Evolutionary conservation across 163 green algal genomes (phyloP).

Genomic region (Coccomyxa subellipsoidea): DNA sequence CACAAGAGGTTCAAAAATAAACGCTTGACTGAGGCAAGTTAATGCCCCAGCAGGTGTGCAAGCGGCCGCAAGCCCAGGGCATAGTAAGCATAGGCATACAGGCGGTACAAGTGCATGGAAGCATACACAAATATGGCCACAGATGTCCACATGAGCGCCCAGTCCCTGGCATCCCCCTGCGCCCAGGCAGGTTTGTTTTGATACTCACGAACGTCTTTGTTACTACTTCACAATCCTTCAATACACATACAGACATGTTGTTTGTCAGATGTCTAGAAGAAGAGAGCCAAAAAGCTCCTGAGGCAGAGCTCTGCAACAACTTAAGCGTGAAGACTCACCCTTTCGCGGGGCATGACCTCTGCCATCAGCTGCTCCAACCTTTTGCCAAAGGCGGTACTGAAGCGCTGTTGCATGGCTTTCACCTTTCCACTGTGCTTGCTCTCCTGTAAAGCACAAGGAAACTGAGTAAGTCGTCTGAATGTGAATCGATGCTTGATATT

Average conservation of each 20-base stretch:
- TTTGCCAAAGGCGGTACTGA: neutral
- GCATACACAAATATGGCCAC: neutral
- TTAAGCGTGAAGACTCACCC: neutral
- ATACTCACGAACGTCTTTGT: neutral
- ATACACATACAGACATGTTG: neutral
- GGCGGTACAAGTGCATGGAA: neutral
- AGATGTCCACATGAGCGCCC: slow-evolving; percentile 3
- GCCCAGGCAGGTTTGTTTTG: neutral
- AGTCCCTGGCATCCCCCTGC: slow-evolving; percentile 4
- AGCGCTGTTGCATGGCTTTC: neutral
- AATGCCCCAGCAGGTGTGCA: neutral
- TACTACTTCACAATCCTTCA: neutral
- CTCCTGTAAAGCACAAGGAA: neutral
- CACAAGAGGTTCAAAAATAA: too few relatives aligned
- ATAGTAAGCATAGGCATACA: neutral
- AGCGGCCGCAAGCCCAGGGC: neutral
- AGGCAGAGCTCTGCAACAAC: neutral
- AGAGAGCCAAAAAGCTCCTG: neutral
- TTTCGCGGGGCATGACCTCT: neutral
- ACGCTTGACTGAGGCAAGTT: too few relatives aligned
- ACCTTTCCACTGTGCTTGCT: neutral
- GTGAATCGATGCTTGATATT: neutral
- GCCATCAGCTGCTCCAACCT: neutral
- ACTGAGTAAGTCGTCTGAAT: neutral
- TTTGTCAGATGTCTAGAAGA: neutral